These are phyloP conservation scores for Scutellaria barbata DNA, from an alignment of 257 asterid species.

Conservation along the genomic window DNA sequence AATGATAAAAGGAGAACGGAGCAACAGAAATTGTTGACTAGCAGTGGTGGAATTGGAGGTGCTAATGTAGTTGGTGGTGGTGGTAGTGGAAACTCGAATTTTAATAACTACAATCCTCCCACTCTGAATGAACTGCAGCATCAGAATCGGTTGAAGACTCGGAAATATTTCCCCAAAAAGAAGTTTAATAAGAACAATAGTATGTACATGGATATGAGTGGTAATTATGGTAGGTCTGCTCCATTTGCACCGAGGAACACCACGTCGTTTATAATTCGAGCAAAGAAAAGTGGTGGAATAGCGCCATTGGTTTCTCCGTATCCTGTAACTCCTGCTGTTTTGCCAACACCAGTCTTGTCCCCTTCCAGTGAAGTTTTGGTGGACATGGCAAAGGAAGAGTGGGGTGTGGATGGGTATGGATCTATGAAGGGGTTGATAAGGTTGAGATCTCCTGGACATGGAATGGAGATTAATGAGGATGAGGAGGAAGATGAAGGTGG, in stretches of 20 bases:
- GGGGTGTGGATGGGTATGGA: conserved; percentile 74
- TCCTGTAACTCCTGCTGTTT: conserved; percentile 58
- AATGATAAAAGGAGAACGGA: conserved; percentile 58
- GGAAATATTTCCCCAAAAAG: conserved; percentile 61
- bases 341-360: conserved; percentile 60
- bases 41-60: conserved; percentile 38
- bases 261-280: conserved; percentile 59
- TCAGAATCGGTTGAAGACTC: conserved; percentile 70
- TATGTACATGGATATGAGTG: conserved; percentile 33
- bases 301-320: conserved; percentile 61
- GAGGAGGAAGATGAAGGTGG: conserved; percentile 55
- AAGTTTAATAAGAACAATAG: conserved; percentile 49
- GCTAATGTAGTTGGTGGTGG: conserved; percentile 32
- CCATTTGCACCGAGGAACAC: conserved; percentile 68
- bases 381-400: conserved; percentile 63
- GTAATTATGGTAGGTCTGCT: conserved; percentile 45
- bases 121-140: conserved; percentile 67
- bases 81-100: conserved; percentile 40
- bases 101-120: conserved; percentile 65
- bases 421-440: conserved; percentile 69
- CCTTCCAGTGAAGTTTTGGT: conserved; percentile 58
- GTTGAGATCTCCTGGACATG: conserved; percentile 53
- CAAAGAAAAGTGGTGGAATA: conserved; percentile 58
- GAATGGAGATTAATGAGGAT: conserved; percentile 41
- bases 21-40: conserved; percentile 41